Percentiles rank a stretch among this genome's conserved stretches.
phyloP scores from a whole-genome alignment of 768 basidiomycete species.

The Megacollybia marginata region DNA sequence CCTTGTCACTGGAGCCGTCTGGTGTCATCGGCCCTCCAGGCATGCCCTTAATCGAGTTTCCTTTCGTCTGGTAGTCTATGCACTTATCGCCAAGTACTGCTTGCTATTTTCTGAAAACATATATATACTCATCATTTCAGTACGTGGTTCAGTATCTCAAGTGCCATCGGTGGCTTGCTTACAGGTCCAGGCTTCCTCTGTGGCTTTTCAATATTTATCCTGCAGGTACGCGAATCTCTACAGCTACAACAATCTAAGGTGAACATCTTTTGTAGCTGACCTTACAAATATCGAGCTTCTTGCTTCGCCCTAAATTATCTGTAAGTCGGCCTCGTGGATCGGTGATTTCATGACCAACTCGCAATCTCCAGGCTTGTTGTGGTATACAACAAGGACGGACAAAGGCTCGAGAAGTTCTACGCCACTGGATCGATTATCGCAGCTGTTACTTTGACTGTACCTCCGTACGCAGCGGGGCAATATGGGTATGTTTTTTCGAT shows the following conservation, averaged over 20 bases:
- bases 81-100: slow-evolving; percentile 12
- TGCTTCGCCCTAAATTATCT: slow-evolving; percentile 16
- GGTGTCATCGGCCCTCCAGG: slow-evolving; percentile 5
- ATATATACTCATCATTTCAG: not conserved
- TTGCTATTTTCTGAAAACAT: not conserved
- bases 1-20: slow-evolving; percentile 8
- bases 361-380: slow-evolving; percentile 10
- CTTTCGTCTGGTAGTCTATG: slow-evolving; percentile 12
- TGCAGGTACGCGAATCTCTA: slow-evolving; percentile 8
- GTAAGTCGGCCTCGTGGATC: slow-evolving; percentile 4
- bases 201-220: slow-evolving; percentile 13
- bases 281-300: slow-evolving; percentile 14
- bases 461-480: slow-evolving; percentile 14
- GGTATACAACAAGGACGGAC: slow-evolving; percentile 10
- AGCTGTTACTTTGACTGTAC: slow-evolving; percentile 8
- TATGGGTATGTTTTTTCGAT: slow-evolving; percentile 10
- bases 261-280: slow-evolving; percentile 5
- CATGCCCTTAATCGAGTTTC: slow-evolving; percentile 14
- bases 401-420: slow-evolving; percentile 14
- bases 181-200: slow-evolving; percentile 9
- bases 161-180: slow-evolving; percentile 11
- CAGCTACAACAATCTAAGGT: not conserved
- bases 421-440: slow-evolving; percentile 7
- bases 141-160: slow-evolving; percentile 13
- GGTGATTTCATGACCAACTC: not conserved